Percentiles rank a stretch among this genome's conserved stretches.
Evolutionary conservation across 345 rosid species (phyloP).

Genomic region (Eucalyptus urophylla): DNA sequence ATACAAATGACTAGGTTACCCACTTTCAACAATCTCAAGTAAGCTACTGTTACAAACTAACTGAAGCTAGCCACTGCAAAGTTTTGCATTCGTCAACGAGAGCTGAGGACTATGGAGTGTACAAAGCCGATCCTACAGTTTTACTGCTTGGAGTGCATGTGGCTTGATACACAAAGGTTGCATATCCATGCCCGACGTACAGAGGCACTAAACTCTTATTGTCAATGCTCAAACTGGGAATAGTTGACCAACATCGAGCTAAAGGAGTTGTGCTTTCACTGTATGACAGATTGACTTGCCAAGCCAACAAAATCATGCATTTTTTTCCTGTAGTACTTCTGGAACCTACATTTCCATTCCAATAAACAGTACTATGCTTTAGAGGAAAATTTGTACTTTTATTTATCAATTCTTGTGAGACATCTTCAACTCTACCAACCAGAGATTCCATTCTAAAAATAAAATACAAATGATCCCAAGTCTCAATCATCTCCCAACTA

Average conservation of each 20-base stretch:
- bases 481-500: background rate
- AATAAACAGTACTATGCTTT: background rate
- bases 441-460: background rate
- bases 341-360: background rate
- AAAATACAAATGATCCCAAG: background rate
- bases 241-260: background rate
- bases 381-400: background rate
- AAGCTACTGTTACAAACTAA: too few species aligned
- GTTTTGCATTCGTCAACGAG: too few species aligned
- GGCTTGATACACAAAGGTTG: background rate
- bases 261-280: background rate
- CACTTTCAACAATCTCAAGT: background rate
- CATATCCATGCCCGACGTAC: too few species aligned
- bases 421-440: background rate
- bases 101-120: too few species aligned
- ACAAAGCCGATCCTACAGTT: background rate
- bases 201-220: background rate
- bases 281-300: background rate
- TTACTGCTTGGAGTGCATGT: background rate
- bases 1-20: background rate
- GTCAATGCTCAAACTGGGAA: background rate
- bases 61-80: too few species aligned
- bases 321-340: background rate
- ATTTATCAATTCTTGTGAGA: background rate
- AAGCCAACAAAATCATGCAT: background rate